A percentile compares a stretch with the other conserved stretches of the same genome.
Conservation (phyloP, 1,284 basidiomycete species). For the Fomitiporia mediterranea region DNA sequence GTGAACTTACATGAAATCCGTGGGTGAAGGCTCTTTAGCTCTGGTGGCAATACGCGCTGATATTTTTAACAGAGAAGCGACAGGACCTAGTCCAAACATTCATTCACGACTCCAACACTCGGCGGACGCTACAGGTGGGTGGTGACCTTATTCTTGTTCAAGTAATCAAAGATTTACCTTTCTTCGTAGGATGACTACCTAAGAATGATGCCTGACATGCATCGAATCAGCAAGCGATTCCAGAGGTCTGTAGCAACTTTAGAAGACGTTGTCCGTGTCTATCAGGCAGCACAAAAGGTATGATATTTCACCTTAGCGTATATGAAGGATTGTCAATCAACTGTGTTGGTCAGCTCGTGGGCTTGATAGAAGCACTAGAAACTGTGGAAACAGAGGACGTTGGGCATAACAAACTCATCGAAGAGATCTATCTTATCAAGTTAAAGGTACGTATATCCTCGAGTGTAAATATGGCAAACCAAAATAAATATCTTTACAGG, state of each 20-base stretch:
- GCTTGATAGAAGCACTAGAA: constrained; percentile 64
- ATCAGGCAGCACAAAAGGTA: constrained; percentile 79
- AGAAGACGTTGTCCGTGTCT: constrained; percentile 95
- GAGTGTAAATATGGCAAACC: neutral
- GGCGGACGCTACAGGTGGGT: constrained; percentile 68
- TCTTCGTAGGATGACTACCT: constrained; percentile 74
- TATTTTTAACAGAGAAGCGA: constrained; percentile 54
- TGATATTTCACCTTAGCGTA: constrained; percentile 9
- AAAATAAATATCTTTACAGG: constrained; percentile 37
- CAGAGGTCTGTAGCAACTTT: constrained; percentile 80
- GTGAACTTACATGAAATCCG: constrained; percentile 93
- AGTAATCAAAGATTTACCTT: neutral
- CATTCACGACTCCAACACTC: constrained; percentile 71
- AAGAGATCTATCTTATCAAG: constrained; percentile 60
- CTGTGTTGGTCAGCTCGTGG: constrained; percentile 82
- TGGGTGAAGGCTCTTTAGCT: constrained; percentile 37
- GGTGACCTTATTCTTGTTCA: neutral
- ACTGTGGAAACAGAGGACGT: constrained; percentile 45
- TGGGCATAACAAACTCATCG: constrained; percentile 51
- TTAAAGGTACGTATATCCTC: constrained; percentile 46
- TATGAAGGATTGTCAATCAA: neutral
- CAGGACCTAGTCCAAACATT: constrained; percentile 89
- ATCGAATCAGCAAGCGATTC: constrained; percentile 90
- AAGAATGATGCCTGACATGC: constrained; percentile 91
- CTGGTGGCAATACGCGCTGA: neutral